Evolutionary conservation across 2,329 filamentous ascomycete species (phyloP), one percentile per base, ranked within the genome.

Genomic region (Xylaria sp.): DNA sequence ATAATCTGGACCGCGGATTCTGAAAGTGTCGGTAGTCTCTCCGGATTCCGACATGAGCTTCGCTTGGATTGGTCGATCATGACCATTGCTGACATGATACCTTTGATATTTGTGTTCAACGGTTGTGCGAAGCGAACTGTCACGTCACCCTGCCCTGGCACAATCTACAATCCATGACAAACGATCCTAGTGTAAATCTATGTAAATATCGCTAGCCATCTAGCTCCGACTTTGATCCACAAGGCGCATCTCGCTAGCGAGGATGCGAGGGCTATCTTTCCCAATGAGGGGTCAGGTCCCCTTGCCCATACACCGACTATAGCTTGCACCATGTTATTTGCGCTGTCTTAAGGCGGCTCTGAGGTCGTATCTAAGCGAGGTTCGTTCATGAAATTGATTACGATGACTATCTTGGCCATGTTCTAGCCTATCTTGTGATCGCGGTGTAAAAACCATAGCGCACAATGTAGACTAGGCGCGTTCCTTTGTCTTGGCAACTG

Each of bases 401-500:
- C 35, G 38, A 57, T 23, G 9, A 21, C 9, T 19, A 6, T 46
- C 23, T 47, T 47, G 15, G 23, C 45, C 23, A 46, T 8, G 14
- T 9, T n/a, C n/a, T 31, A 3, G 9, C 49, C 49, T 50, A 21
- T 50, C 19, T 37, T 17, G 33, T 51, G 1, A 7, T 38, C 14
- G 4, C 17, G 14, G 46, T 9, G 28, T 50, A 37, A 4, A 7
- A n/a, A 2, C 11, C 46, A 31, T 31, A 31, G 4, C n/a, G 28
- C 43, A 15, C 31, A n/a, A 31, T 31, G 28, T 33, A 38, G 37
- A 15, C 33, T 49, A 42, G 19, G n/a, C 40, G 12, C 40, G 31
- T 40, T 52, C 37, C 37, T n/a, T 60, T 31, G 42, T 46, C 50
- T 63, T 63, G 50, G 60, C 56, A 40, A 19, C 14, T 9, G 21